Base-by-base conservation (phyloP, 768 basidiomycete species). In the Russula compacta region DNA sequence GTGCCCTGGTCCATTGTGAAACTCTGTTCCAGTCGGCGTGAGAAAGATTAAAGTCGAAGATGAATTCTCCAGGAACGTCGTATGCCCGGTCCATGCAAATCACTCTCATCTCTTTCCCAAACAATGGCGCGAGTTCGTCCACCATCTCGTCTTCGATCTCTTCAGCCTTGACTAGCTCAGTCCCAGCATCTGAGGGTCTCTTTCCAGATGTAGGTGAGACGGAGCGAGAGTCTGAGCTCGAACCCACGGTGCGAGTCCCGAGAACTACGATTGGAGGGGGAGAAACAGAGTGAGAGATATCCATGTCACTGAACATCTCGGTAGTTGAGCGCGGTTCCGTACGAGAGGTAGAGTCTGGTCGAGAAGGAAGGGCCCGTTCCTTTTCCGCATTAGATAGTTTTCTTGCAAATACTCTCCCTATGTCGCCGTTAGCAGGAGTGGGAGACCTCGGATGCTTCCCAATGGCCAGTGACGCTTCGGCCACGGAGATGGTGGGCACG, bases 101-200 rank as follows among this genome's bases (percentile, higher is more conserved):
- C 47, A 63, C 57, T 2, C 17, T 51, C 61, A 63, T 63, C 24
- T 63, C 61, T 24, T 49, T 49, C 24, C 57, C 56, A 33, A 63
- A 63, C 32, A 58, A 21, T 17, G 61, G 61, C 40, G 51, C 61
- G 3, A 63, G 47, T 40, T 63, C 61, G 10, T 63, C 61, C 10
- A 63, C 40, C 57, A 62, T 51, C 40, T 62, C 61, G 24, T 62
- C 61, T 32, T 62, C 60, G 33, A 48, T 2, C 38, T 60, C 59
- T 12, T 60, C 59, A 7, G 17, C 19, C 40, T 24, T 50, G 14
- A 38, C 40, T 3, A 7, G 10, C 35, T 36, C 56, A 9, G 44
- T 56, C 14, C 35, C 35, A 6, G 49, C 49, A 15, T 46, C 60
- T n/a, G 44, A 61, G 0, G 7, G 24, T 43, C 12, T n/a, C 4